A percentile compares a stretch with the other conserved stretches of the same genome.
Conservation (phyloP, 2,329 filamentous ascomycete genomes). For the Alternaria sp. region DNA sequence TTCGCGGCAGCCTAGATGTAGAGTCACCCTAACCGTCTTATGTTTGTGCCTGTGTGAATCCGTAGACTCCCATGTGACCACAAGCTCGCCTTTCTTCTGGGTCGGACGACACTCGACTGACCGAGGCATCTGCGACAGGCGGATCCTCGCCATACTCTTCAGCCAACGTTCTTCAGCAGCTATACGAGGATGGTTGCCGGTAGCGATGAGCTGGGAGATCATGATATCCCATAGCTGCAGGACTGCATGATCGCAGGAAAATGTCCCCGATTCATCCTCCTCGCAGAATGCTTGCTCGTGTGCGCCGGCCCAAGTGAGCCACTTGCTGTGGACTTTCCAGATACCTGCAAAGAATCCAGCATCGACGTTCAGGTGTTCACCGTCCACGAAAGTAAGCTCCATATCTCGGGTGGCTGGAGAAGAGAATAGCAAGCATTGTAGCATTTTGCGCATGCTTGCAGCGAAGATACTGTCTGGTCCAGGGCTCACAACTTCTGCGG, state of each 20-base stretch:
- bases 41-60: not conserved
- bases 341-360: not conserved
- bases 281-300: not conserved
- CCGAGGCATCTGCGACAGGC: conserved; percentile 4
- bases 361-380: not conserved
- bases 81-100: not conserved
- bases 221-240: not conserved
- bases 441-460: too few species aligned
- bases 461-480: too few species aligned
- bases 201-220: not conserved
- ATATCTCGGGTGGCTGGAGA: not conserved
- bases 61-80: not conserved
- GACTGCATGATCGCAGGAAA: not conserved
- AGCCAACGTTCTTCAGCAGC: not conserved
- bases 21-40: too few species aligned
- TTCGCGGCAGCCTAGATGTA: too few species aligned
- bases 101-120: not conserved
- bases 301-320: not conserved
- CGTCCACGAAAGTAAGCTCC: not conserved
- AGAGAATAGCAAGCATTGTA: not conserved
- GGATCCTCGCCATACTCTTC: conserved; percentile 1
- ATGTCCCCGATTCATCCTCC: too few species aligned
- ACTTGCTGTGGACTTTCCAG: not conserved
- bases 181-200: not conserved
- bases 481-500: too few species aligned